Evolutionary conservation across 164 flowering plant species (phyloP).

Genomic region (Houttuynia cordata): DNA sequence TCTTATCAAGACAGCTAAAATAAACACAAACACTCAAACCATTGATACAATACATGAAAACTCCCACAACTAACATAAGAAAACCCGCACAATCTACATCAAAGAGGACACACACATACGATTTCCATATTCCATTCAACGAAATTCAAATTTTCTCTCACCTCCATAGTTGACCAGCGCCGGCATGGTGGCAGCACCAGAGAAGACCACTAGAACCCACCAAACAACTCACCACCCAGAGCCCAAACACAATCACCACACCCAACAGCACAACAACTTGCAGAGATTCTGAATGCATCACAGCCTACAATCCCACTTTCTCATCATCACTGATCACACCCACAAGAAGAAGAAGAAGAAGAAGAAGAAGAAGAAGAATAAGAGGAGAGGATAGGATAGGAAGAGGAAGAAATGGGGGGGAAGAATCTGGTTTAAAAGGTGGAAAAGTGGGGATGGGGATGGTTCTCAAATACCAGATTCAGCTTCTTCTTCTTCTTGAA

Average conservation of each 20-base stretch:
- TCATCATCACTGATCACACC: background rate
- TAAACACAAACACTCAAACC: background rate
- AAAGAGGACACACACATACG: background rate
- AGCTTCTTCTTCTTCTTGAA: too few relatives aligned
- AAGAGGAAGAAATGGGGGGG: too few relatives aligned
- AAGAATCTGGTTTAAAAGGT: too few relatives aligned
- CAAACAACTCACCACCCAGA: conserved; percentile 8
- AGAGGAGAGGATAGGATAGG: too few relatives aligned
- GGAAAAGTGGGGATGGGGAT: too few relatives aligned
- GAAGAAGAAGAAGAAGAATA: too few relatives aligned
- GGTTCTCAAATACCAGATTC: too few relatives aligned
- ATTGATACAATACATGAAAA: background rate
- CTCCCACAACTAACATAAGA: background rate
- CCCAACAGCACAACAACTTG: background rate
- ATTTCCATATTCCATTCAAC: background rate
- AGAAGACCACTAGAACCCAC: background rate
- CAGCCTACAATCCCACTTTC: conserved; percentile 1
- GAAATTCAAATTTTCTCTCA: conserved; percentile 3
- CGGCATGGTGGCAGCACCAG: conserved; percentile 17
- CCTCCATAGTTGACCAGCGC: conserved; percentile 25
- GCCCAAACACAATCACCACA: conserved; percentile 9
- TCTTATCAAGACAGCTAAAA: background rate
- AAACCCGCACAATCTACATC: background rate
- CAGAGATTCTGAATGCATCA: conserved; percentile 14
- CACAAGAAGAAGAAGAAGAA: too few relatives aligned